Percentiles rank a stretch among this genome's conserved stretches.
Conservation (phyloP, 2,329 filamentous ascomycete species). For the Pyrenophora graminea region DNA sequence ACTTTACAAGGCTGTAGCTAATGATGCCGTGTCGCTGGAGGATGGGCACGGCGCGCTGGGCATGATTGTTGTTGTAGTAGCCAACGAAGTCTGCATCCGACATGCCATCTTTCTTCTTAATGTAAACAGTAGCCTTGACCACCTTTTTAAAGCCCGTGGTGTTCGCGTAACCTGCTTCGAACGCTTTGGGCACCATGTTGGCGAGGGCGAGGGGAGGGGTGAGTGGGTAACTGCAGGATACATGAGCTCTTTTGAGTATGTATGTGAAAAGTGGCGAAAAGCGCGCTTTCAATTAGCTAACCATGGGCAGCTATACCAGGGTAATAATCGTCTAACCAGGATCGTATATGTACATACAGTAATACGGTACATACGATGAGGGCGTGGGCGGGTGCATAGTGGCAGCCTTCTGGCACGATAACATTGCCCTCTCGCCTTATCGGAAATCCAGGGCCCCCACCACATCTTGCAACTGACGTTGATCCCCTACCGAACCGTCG, state of each 20-base stretch:
- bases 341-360: too few relatives aligned
- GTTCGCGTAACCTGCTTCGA: slow-evolving; percentile 52
- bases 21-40: slow-evolving; percentile 51
- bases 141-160: slow-evolving; percentile 54
- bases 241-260: too few relatives aligned
- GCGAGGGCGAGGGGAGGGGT: slow-evolving; percentile 10
- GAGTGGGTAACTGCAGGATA: too few relatives aligned
- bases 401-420: slow-evolving; percentile 5
- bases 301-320: too few relatives aligned
- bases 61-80: slow-evolving; percentile 53
- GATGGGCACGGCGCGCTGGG: slow-evolving; percentile 51
- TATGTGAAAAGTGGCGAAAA: too few relatives aligned
- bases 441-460: slow-evolving; percentile 9
- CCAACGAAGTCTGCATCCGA: slow-evolving; percentile 51
- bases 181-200: slow-evolving; percentile 50
- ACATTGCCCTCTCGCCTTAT: slow-evolving; percentile 1
- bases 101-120: slow-evolving; percentile 54
- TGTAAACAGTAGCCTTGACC: slow-evolving; percentile 52
- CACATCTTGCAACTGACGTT: slow-evolving; percentile 1
- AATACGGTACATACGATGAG: too few relatives aligned
- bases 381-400: neutral
- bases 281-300: too few relatives aligned
- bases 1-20: slow-evolving; percentile 51
- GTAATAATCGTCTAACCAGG: too few relatives aligned
- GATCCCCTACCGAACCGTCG: slow-evolving; percentile 16